Evolutionary conservation across 2,329 filamentous ascomycete genomes (phyloP).

Genomic region (Penicillium sp.): DNA sequence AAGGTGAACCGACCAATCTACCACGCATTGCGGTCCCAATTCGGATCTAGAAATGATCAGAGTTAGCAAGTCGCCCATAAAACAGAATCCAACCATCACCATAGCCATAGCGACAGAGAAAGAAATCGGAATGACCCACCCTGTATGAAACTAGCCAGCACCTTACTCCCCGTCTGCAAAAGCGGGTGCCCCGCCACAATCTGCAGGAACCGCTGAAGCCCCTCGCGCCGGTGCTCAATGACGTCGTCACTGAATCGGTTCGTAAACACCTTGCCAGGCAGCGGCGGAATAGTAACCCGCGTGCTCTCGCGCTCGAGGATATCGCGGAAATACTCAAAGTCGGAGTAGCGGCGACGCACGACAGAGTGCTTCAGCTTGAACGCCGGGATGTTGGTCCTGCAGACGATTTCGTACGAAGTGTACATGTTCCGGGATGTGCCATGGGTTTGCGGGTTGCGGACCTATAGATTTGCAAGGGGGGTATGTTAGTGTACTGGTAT

Average conservation of each 20-base stretch:
- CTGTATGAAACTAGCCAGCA: constrained; percentile 93
- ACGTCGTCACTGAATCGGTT: constrained; percentile 98
- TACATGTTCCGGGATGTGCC: constrained; percentile 96
- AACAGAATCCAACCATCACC: not conserved
- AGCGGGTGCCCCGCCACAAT: constrained; percentile 97
- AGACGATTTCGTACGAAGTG: constrained; percentile 97
- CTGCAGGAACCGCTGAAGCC: constrained; percentile 92
- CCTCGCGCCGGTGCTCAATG: constrained; percentile 89
- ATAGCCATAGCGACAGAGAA: not conserved
- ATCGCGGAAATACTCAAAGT: constrained; percentile 98
- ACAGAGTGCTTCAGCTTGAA: constrained; percentile 91
- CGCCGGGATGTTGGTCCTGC: constrained; percentile 96
- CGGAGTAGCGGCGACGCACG: constrained; percentile 91
- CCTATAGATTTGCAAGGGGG: constrained; percentile 54
- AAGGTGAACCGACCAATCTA: constrained; percentile 37
- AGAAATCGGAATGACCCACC: constrained; percentile 57
- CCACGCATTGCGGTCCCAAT: constrained; percentile 89
- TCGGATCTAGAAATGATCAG: constrained; percentile 42
- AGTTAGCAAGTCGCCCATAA: constrained; percentile 11
- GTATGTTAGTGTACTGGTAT: not conserved
- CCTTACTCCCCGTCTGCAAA: constrained; percentile 95
- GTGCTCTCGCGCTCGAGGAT: constrained; percentile 94
- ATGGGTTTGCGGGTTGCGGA: constrained; percentile 89
- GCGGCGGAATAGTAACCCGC: constrained; percentile 89
- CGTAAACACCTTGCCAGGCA: constrained; percentile 96